Percentiles rank a stretch among this genome's conserved stretches.
phyloP scores from a whole-genome alignment of 371 early-diverging fungal genomes.

The Syncephalis plumigaleata region DNA sequence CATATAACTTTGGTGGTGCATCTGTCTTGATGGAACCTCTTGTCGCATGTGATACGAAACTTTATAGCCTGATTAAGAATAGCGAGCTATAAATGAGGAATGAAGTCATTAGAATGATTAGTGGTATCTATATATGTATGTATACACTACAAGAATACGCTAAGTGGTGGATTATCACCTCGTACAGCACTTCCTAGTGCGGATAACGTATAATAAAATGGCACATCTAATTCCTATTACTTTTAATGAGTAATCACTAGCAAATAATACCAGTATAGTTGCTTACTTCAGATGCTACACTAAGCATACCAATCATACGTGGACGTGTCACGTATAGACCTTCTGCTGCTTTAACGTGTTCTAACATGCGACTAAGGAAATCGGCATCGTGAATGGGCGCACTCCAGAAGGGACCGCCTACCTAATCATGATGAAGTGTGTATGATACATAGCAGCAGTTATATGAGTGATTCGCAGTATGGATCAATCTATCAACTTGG shows the following conservation, averaged over 20 bases:
- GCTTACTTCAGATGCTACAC: conserved; percentile 64
- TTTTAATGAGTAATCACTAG: not conserved
- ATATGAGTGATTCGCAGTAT: too few species aligned
- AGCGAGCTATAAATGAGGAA: too few species aligned
- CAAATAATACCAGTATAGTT: conserved; percentile 1
- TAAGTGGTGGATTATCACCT: conserved; percentile 33
- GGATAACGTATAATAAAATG: conserved; percentile 68
- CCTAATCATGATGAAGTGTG: conserved; percentile 13
- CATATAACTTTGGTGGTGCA: conserved; percentile 79
- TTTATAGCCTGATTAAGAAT: conserved; percentile 83
- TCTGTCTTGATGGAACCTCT: conserved; percentile 87
- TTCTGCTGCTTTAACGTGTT: conserved; percentile 36
- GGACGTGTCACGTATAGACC: conserved; percentile 46
- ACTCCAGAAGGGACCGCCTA: conserved; percentile 96
- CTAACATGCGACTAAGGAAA: conserved; percentile 58
- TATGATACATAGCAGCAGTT: too few species aligned
- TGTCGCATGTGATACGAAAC: conserved; percentile 80
- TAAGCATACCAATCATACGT: conserved; percentile 92
- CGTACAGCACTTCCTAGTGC: conserved; percentile 42
- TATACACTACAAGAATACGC: conserved; percentile 11
- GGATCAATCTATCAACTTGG: not conserved
- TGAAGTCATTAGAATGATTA: too few species aligned
- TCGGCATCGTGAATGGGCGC: conserved; percentile 63
- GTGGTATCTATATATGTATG: too few species aligned
- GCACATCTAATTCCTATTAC: conserved; percentile 42